These are phyloP conservation scores for Globisporangium splendens DNA, from an alignment of 352 stramenopile species.

Conservation along the genomic window DNA sequence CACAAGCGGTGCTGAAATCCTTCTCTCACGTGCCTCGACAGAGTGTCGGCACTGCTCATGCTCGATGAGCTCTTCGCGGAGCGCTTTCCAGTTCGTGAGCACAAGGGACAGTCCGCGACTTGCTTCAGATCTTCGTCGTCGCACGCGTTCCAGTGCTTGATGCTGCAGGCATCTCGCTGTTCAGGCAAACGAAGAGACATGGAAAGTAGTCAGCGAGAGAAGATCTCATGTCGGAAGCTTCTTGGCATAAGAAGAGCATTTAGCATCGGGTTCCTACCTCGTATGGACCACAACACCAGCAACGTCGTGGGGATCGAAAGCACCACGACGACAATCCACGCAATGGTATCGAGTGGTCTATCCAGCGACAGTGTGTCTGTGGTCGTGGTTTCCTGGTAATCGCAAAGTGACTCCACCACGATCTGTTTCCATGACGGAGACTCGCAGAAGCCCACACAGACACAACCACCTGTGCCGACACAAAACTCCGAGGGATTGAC, in stretches of 20 bases:
- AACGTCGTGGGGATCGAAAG: slow-evolving; percentile 1
- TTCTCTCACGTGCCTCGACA: neutral
- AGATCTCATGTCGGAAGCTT: neutral
- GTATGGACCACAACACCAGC: slow-evolving; percentile 8
- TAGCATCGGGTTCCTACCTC: slow-evolving; percentile 5
- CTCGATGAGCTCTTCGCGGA: slow-evolving; percentile 22
- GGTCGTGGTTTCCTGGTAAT: slow-evolving; percentile 7
- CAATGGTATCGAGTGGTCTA: slow-evolving; percentile 6
- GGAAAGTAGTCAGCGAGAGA: neutral
- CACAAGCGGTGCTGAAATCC: slow-evolving; percentile 9
- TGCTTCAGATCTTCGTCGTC: neutral
- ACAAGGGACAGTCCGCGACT: slow-evolving; percentile 6
- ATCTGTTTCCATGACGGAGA: slow-evolving; percentile 19
- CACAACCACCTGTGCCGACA: slow-evolving; percentile 24
- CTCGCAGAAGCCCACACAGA: slow-evolving; percentile 39
- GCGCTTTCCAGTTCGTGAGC: slow-evolving; percentile 17
- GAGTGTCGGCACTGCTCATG: slow-evolving; percentile 7
- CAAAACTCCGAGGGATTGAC: slow-evolving; percentile 25
- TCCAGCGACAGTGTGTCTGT: neutral
- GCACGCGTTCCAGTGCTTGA: neutral
- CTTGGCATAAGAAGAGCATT: neutral
- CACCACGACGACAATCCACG: slow-evolving; percentile 5
- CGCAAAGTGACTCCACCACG: slow-evolving; percentile 17
- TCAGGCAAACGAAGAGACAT: neutral
- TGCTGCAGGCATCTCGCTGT: neutral